These are phyloP conservation scores for Funneliformis caledonium DNA, from an alignment of 371 early-diverging fungal genomes.

Conservation along the genomic window DNA sequence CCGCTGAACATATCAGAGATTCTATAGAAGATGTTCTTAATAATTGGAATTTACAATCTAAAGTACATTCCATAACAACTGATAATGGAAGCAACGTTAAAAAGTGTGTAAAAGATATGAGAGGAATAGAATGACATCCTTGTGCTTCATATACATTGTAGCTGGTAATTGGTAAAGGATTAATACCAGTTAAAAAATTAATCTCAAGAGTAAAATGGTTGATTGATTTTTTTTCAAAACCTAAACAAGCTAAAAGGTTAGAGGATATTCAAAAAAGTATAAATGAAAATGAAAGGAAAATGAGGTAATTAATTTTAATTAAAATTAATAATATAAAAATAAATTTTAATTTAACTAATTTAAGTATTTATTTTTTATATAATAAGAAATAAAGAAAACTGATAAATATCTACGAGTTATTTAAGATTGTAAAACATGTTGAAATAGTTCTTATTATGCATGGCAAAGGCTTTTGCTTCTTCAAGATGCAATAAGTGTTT, in stretches of 20 bases:
- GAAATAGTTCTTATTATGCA: constrained; percentile 1
- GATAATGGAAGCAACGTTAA: not conserved
- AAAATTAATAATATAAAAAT: not conserved
- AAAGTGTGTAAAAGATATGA: not conserved
- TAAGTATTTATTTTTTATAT: too few relatives aligned
- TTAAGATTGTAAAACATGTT: not conserved
- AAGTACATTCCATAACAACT: constrained; percentile 3
- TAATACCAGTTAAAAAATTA: not conserved
- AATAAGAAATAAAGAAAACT: not conserved
- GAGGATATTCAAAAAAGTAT: not conserved
- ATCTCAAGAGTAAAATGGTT: not conserved
- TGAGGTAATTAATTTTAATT: constrained; percentile 1
- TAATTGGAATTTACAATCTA: not conserved
- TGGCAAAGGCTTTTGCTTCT: not conserved
- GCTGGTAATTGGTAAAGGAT: not conserved
- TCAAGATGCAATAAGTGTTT: constrained; percentile 4
- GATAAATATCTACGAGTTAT: not conserved
- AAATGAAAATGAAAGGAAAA: too few relatives aligned
- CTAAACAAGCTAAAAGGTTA: not conserved
- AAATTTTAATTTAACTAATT: not conserved
- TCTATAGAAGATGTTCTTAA: not conserved
- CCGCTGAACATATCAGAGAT: not conserved
- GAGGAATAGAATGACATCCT: not conserved
- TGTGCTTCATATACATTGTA: not conserved
- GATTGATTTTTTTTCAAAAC: not conserved